A percentile compares a stretch with the other conserved stretches of the same genome.
These are phyloP conservation scores for Acanthamoeba culbertsoni DNA, from an alignment of 208 protist genomes.

Conservation along the genomic window DNA sequence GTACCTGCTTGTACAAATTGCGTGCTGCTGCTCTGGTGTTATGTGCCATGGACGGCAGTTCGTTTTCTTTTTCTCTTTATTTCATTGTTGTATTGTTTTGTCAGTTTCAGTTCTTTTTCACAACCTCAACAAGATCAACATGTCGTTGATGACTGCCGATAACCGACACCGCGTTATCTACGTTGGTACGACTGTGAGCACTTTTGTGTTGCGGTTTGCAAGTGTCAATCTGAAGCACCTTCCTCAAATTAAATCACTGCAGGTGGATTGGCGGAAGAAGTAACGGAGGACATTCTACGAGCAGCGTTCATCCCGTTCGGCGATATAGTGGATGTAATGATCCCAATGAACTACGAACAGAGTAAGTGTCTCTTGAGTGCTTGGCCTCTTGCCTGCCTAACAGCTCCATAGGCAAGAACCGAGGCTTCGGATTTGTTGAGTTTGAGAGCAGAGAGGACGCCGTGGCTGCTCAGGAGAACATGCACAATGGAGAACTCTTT, in stretches of 20 bases:
- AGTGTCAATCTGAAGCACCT: not conserved
- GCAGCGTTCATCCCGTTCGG: constrained; percentile 87
- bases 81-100: not conserved
- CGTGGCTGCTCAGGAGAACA: constrained; percentile 84
- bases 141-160: constrained; percentile 46
- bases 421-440: constrained; percentile 86
- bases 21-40: not conserved
- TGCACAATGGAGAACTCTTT: constrained; percentile 84
- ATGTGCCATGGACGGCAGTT: not conserved
- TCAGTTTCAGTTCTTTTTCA: not conserved
- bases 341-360: constrained; percentile 81
- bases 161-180: constrained; percentile 46
- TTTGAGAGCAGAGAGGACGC: constrained; percentile 84
- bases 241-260: not conserved
- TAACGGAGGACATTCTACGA: constrained; percentile 71
- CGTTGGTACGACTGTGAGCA: not conserved
- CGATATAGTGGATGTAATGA: constrained; percentile 78
- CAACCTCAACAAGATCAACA: not conserved
- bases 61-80: not conserved
- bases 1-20: constrained; percentile 51
- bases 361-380: constrained; percentile 35
- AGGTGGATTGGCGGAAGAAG: constrained; percentile 83
- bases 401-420: constrained; percentile 67
- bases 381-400: not conserved
- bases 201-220: not conserved